Conservation (phyloP, 225 moss, liverwort and hornwort genomes). For the Bryoerythrophyllum caledonicum region DNA sequence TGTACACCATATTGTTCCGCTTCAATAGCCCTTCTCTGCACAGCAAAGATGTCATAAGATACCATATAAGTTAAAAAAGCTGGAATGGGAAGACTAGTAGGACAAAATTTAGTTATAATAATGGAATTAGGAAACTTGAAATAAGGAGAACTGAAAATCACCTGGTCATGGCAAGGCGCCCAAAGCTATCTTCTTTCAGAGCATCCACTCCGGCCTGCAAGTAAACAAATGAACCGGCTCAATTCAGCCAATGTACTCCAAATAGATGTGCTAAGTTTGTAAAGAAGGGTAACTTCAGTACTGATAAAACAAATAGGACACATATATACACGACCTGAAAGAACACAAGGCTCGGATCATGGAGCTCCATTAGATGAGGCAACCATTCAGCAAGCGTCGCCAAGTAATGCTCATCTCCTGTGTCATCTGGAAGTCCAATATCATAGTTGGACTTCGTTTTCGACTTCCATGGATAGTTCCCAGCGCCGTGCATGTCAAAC, state of each 20-base stretch:
- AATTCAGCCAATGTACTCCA: background rate
- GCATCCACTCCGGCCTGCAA: conserved; percentile 85
- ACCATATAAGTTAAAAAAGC: background rate
- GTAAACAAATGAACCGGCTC: conserved; percentile 3
- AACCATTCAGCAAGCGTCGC: conserved; percentile 61
- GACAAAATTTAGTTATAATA: background rate
- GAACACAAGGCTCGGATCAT: conserved; percentile 70
- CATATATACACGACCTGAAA: conserved; percentile 53
- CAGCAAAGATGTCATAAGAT: conserved; percentile 3
- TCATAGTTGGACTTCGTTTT: conserved; percentile 80
- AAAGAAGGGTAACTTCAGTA: background rate
- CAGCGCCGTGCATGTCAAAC: conserved; percentile 83
- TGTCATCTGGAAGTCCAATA: conserved; percentile 70
- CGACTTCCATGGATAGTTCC: conserved; percentile 83
- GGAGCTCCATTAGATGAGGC: conserved; percentile 65
- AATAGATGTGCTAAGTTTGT: background rate
- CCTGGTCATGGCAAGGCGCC: conserved; percentile 77
- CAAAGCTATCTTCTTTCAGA: conserved; percentile 77
- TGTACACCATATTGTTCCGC: conserved; percentile 82
- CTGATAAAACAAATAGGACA: background rate
- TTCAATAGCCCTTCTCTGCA: conserved; percentile 72
- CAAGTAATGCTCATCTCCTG: conserved; percentile 71
- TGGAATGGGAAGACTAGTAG: background rate
- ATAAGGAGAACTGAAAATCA: conserved; percentile 18
- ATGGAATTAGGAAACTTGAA: background rate